phyloP scores from a whole-genome alignment of 768 basidiomycete species.

The Astraeus odoratus region DNA sequence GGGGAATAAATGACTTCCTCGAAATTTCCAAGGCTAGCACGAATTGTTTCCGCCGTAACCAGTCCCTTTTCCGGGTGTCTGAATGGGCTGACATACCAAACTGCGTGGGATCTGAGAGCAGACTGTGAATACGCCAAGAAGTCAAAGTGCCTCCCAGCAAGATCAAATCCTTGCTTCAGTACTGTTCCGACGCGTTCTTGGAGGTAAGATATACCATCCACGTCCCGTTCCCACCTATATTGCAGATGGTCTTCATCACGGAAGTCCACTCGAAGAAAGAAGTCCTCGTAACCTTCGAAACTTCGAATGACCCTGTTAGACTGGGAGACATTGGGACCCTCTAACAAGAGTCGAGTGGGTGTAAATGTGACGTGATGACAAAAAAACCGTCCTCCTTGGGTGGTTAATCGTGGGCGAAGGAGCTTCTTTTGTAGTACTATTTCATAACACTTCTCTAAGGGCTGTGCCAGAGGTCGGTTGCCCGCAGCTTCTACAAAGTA shows the following conservation, averaged over 20 bases:
- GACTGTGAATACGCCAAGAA: slow-evolving; percentile 82
- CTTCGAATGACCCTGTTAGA: slow-evolving; percentile 76
- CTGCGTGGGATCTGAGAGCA: slow-evolving; percentile 69
- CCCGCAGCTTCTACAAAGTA: slow-evolving; percentile 46
- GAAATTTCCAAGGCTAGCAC: slow-evolving; percentile 65
- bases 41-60: slow-evolving; percentile 54
- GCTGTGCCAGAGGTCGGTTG: slow-evolving; percentile 36
- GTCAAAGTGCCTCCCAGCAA: slow-evolving; percentile 68
- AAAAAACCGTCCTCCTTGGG: slow-evolving; percentile 41
- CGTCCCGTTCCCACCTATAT: slow-evolving; percentile 63
- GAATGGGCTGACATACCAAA: slow-evolving; percentile 77
- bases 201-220: slow-evolving; percentile 53
- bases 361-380: slow-evolving; percentile 74
- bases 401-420: slow-evolving; percentile 11
- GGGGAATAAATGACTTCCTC: slow-evolving; percentile 48
- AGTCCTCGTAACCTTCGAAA: slow-evolving; percentile 51
- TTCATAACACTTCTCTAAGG: slow-evolving; percentile 40
- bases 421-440: slow-evolving; percentile 21
- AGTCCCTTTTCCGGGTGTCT: slow-evolving; percentile 32
- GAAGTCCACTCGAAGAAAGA: slow-evolving; percentile 80
- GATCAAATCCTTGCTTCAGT: slow-evolving; percentile 56
- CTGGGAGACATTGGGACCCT: slow-evolving; percentile 70
- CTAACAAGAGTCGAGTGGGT: slow-evolving; percentile 65
- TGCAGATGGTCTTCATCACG: slow-evolving; percentile 76
- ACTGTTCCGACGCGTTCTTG: slow-evolving; percentile 50